Conservation (phyloP, 1,284 basidiomycete species). For the Takashimella koratensis region DNA sequence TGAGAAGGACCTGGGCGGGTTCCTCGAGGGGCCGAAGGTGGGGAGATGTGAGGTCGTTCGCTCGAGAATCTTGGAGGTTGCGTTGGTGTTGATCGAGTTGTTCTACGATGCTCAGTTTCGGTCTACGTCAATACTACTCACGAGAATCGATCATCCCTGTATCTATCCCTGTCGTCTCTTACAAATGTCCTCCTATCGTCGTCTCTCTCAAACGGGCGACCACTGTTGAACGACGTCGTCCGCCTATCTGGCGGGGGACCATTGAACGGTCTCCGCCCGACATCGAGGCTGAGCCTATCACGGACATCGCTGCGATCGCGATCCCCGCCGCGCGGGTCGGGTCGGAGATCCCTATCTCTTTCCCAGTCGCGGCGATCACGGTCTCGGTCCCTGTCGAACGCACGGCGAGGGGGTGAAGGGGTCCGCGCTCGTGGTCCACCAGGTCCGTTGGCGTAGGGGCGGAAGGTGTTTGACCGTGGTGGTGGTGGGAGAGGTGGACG, state of each 20-base stretch:
- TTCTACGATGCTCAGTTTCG: too few species aligned
- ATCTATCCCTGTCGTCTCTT: neutral
- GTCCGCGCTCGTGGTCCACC: conserved; percentile 7
- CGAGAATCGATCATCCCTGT: neutral
- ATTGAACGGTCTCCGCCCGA: neutral
- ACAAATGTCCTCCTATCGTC: neutral
- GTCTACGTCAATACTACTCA: too few species aligned
- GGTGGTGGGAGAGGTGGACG: neutral
- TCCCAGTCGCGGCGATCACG: neutral
- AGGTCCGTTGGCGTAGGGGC: conserved; percentile 9
- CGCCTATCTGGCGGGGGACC: neutral
- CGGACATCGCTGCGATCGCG: neutral
- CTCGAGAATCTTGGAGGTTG: neutral
- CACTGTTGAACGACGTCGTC: neutral
- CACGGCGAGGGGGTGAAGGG: conserved; percentile 12
- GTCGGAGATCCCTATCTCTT: neutral
- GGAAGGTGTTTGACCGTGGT: conserved; percentile 8
- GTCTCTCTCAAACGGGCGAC: neutral
- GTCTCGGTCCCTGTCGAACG: conserved; percentile 3
- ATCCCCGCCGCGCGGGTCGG: neutral
- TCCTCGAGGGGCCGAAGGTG: neutral
- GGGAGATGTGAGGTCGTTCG: neutral
- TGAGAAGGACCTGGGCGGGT: neutral
- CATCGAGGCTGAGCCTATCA: neutral
- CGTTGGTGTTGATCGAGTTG: neutral